Evolutionary conservation across 176 grass and related monocot genomes (phyloP).

Genomic region (Carex myosuroides): DNA sequence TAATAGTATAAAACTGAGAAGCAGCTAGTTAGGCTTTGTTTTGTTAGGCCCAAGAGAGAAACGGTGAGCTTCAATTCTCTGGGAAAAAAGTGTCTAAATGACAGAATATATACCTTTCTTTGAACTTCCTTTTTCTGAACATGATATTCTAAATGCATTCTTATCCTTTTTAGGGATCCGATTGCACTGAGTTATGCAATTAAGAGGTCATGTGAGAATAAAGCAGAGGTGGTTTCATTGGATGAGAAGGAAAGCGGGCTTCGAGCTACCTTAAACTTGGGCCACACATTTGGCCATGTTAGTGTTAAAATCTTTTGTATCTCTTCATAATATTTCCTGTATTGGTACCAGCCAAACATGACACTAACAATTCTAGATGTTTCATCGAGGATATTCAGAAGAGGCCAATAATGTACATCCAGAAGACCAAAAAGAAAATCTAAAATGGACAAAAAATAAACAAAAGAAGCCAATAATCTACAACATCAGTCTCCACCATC

Average conservation of each 20-base stretch:
- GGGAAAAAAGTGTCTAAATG: neutral
- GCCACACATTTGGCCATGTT: conserved; percentile 99
- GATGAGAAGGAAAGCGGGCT: conserved; percentile 96
- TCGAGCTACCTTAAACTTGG: conserved; percentile 87
- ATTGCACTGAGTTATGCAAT: conserved; percentile 77
- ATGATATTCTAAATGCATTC: neutral
- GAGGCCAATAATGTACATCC: neutral
- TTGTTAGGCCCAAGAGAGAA: neutral
- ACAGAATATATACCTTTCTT: neutral
- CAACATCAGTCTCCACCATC: neutral
- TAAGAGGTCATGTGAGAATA: conserved; percentile 97
- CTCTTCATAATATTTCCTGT: neutral
- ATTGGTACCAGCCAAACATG: neutral
- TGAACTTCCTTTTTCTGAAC: neutral
- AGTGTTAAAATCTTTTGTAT: conserved; percentile 9
- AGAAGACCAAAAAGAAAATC: neutral
- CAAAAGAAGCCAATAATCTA: neutral
- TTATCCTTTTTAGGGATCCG: conserved; percentile 54
- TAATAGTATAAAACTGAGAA: neutral
- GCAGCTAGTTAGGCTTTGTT: neutral
- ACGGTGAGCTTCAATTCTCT: neutral
- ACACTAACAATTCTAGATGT: neutral
- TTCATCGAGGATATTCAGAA: neutral
- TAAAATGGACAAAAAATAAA: neutral
- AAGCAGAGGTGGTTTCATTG: conserved; percentile 90